These are phyloP conservation scores for Phascolomyces articulosus DNA, from an alignment of 371 early-diverging fungal genomes.

Conservation along the genomic window DNA sequence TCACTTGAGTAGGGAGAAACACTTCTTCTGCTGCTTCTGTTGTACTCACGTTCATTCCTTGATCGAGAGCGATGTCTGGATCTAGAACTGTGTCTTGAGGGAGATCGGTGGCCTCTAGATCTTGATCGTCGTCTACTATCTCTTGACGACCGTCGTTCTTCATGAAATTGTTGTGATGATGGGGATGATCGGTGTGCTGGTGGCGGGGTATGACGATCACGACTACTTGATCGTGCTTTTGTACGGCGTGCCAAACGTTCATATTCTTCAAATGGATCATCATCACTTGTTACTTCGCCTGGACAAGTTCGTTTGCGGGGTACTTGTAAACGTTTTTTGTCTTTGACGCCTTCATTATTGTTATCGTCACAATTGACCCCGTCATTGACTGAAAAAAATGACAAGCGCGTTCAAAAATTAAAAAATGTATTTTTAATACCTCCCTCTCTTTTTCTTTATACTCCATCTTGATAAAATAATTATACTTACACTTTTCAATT, in stretches of 20 bases:
- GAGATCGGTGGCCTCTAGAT: constrained; percentile 1
- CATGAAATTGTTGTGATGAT: too few relatives aligned
- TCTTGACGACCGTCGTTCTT: constrained; percentile 1
- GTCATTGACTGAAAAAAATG: neutral
- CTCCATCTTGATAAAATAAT: neutral
- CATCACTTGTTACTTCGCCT: constrained; percentile 15
- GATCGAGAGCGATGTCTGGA: constrained; percentile 5
- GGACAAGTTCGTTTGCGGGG: constrained; percentile 18
- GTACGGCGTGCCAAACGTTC: constrained; percentile 30
- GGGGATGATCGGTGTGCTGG: too few relatives aligned
- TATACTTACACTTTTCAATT: neutral
- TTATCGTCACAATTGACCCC: neutral
- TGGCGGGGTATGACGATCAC: constrained; percentile 9
- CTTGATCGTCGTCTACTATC: neutral
- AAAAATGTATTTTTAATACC: neutral
- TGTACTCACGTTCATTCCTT: neutral
- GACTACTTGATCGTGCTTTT: constrained; percentile 17
- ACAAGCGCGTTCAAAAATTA: too few relatives aligned
- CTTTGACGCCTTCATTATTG: neutral
- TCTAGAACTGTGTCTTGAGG: constrained; percentile 12
- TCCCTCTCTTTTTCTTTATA: too few relatives aligned
- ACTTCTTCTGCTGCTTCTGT: neutral
- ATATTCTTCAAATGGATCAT: constrained; percentile 47
- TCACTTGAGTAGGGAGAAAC: constrained; percentile 15
- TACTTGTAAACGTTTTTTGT: neutral